Evolutionary conservation across 1,139 yeast species (phyloP).

Genomic region (Magnusiomyces fungicola): DNA sequence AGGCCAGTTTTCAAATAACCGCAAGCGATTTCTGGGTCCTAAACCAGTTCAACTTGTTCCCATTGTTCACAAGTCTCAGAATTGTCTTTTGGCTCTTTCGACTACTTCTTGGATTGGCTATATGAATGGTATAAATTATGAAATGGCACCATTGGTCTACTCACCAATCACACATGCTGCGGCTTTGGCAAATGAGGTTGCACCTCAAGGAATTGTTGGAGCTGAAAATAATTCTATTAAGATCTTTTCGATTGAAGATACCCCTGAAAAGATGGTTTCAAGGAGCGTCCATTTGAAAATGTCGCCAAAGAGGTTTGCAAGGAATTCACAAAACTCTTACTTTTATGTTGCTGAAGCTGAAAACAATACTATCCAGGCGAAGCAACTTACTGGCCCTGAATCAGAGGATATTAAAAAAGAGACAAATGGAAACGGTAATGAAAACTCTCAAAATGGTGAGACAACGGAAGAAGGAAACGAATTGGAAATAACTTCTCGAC

Average conservation of each 20-base stretch:
- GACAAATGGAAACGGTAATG: conserved; percentile 1
- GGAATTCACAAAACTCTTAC: conserved; percentile 23
- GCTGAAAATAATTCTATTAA: conserved; percentile 39
- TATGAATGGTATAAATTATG: conserved; percentile 23
- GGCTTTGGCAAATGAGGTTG: conserved; percentile 58
- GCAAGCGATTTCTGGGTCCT: conserved; percentile 70
- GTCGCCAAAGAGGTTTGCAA: conserved; percentile 46
- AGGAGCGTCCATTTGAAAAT: conserved; percentile 41
- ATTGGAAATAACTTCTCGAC: conserved; percentile 30
- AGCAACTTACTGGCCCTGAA: not conserved
- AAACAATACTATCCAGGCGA: conserved; percentile 24
- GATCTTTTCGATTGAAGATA: conserved; percentile 54
- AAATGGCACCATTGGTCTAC: conserved; percentile 30
- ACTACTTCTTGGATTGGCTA: conserved; percentile 39
- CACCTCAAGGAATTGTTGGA: conserved; percentile 55
- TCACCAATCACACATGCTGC: conserved; percentile 37
- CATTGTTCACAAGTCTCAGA: conserved; percentile 24
- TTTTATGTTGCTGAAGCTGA: conserved; percentile 45
- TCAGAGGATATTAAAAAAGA: no score
- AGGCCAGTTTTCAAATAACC: conserved; percentile 61
- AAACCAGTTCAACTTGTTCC: conserved; percentile 49
- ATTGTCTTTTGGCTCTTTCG: conserved; percentile 34
- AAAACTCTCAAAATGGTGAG: conserved; percentile 28
- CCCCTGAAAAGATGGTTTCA: conserved; percentile 42
- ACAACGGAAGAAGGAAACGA: conserved; percentile 21